These are phyloP conservation scores for Paracamarosporium sp. DNA, from an alignment of 2,329 filamentous ascomycete species.

Conservation along the genomic window DNA sequence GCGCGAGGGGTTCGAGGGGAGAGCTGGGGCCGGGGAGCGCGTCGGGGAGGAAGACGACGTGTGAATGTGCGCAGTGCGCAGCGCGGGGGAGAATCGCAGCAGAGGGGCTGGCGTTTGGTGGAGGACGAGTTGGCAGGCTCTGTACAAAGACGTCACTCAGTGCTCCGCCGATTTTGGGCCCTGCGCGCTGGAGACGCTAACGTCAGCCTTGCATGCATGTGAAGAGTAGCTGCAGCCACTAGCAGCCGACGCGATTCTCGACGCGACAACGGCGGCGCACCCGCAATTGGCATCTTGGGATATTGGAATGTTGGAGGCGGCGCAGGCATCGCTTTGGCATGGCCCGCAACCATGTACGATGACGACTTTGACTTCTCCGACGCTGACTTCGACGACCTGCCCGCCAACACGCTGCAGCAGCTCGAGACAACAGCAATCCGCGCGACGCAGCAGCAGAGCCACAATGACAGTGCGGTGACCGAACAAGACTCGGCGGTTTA, in stretches of 20 bases:
- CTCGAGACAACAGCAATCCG: constrained; percentile 53
- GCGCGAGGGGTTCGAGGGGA: constrained; percentile 7
- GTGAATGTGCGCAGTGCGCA: constrained; percentile 1
- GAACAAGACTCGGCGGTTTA: constrained; percentile 44
- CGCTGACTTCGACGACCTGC: constrained; percentile 54
- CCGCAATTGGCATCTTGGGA: constrained; percentile 9
- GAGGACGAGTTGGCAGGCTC: constrained; percentile 9
- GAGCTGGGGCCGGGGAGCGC: not conserved
- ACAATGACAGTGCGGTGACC: constrained; percentile 16
- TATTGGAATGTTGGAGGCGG: constrained; percentile 8
- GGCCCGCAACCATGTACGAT: constrained; percentile 38
- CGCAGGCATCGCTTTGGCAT: constrained; percentile 19
- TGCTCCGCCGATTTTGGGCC: not conserved
- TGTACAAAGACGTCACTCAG: constrained; percentile 6
- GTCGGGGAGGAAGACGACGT: not conserved
- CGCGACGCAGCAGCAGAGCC: constrained; percentile 46
- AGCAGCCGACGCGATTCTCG: not conserved
- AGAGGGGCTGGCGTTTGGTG: constrained; percentile 2
- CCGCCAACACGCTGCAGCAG: constrained; percentile 52
- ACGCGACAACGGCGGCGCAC: constrained; percentile 2
- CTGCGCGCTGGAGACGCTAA: not conserved
- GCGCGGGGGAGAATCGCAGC: not conserved
- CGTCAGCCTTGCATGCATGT: constrained; percentile 1
- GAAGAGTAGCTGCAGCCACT: not conserved
- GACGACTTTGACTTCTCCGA: constrained; percentile 55